Percentiles rank a stretch among this genome's conserved stretches.
phyloP scores from a whole-genome alignment of 805 yeast genomes.

The Pichia phayaonensis region DNA sequence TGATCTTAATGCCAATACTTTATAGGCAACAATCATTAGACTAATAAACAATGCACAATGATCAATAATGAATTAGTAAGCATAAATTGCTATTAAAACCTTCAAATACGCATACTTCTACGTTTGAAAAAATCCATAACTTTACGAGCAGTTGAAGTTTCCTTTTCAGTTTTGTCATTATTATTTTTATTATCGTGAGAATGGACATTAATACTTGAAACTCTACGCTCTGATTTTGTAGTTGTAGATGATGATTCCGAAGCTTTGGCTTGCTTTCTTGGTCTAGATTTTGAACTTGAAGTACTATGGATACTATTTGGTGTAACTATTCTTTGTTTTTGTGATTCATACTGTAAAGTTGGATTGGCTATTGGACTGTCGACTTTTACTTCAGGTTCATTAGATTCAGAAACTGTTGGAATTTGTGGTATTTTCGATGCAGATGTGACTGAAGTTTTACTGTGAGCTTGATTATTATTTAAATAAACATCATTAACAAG shows the following conservation, averaged over 20 bases:
- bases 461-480: neutral
- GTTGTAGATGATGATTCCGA: constrained; percentile 13
- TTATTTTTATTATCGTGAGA: neutral
- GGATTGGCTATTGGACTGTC: neutral
- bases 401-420: neutral
- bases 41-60: too few relatives aligned
- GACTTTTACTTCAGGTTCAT: neutral
- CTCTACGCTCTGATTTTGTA: constrained; percentile 4
- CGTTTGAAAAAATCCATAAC: constrained; percentile 75
- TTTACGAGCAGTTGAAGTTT: constrained; percentile 67
- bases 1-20: neutral
- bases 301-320: neutral
- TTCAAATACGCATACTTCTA: constrained; percentile 38
- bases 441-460: neutral
- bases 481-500: neutral
- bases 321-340: neutral
- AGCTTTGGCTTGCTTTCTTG: constrained; percentile 8
- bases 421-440: neutral
- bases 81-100: neutral
- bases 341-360: neutral
- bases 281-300: neutral
- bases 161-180: constrained; percentile 34
- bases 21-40: neutral
- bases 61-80: neutral
- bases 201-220: neutral